Base-by-base conservation (phyloP, 306 rosid genomes). In the Casuarina cunninghamiana region DNA sequence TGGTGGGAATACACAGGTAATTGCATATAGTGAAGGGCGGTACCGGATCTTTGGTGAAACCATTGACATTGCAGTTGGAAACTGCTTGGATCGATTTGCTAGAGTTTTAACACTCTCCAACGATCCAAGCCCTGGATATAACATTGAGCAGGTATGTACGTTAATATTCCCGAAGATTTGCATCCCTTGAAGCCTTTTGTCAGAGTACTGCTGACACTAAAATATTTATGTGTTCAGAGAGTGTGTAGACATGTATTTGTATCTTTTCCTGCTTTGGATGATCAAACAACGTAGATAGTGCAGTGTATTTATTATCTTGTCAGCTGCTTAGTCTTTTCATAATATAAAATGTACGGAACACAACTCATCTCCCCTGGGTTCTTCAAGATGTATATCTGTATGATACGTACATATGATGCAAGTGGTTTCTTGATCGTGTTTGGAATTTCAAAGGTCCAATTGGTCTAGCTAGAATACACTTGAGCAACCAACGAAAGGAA, bases 71-170 rank as follows among this genome's bases (percentile, higher is more conserved):
- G 97, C 97, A 50, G 96, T 94, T 55, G 97, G 97, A 17, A 92
- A 92, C 76, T 94, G 98, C 89, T 94, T 94, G 96, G 98, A 94
- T 75, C 85, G 98, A 71, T 94, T 90, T 72, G 97, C 98, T 2
- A 73, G 97, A 86, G 96, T 94, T 10, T 86, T 94, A 45, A 87
- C 87, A 1, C 90, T 94, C 70, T 94, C 98, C 63, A 92, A 90
- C 83, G 98, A 94, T 84, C 97, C 97, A 10, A 87, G 89, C 75
- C 97, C 96, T 45, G 96, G 96, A 46, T 92, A 94, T 77, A 92
- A 92, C 83, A 94, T 94, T 75, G 98, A 94, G 90, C 96, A 91
- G 93, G 98, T 93, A 77, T 67, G 62, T 83, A 32, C 2, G 26
- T 26, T 26, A 26, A 26, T 26, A 26, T 26, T 26, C 32, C 32